A percentile compares a stretch with the other conserved stretches of the same genome.
These are phyloP conservation scores for Magnusiomyces clavatus DNA, from an alignment of 1,139 yeast species.

Conservation along the genomic window DNA sequence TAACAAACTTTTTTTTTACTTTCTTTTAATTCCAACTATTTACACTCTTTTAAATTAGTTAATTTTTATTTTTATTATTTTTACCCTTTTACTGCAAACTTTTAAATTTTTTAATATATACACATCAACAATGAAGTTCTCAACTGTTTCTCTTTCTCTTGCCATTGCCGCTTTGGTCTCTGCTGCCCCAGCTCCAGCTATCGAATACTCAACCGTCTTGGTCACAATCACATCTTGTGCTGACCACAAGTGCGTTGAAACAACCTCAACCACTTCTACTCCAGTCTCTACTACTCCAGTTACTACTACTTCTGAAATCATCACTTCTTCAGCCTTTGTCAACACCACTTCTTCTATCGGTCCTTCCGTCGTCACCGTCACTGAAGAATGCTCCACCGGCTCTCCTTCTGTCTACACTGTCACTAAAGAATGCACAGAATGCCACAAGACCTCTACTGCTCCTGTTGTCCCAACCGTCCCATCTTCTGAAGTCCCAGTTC, in stretches of 20 bases:
- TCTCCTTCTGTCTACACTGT: neutral
- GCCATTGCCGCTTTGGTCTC: neutral
- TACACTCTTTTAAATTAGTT: neutral
- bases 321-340: neutral
- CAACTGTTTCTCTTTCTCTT: neutral
- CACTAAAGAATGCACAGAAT: neutral
- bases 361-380: conserved; percentile 6
- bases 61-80: neutral
- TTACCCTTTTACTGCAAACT: neutral
- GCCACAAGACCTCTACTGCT: too few species aligned
- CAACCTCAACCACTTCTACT: conserved; percentile 4
- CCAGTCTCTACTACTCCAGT: conserved; percentile 1
- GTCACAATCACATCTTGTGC: conserved; percentile 11
- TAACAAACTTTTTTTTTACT: neutral
- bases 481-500: too few species aligned
- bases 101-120: neutral
- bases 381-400: neutral
- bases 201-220: conserved; percentile 7
- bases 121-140: neutral
- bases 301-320: conserved; percentile 1
- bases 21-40: neutral
- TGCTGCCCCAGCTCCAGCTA: conserved; percentile 4
- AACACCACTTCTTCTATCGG: conserved; percentile 5
- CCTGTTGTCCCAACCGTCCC: too few species aligned
- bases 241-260: conserved; percentile 6